Evolutionary conservation across 2,329 filamentous ascomycete species (phyloP).

Genomic region (Aspergillus pseudotamarii): DNA sequence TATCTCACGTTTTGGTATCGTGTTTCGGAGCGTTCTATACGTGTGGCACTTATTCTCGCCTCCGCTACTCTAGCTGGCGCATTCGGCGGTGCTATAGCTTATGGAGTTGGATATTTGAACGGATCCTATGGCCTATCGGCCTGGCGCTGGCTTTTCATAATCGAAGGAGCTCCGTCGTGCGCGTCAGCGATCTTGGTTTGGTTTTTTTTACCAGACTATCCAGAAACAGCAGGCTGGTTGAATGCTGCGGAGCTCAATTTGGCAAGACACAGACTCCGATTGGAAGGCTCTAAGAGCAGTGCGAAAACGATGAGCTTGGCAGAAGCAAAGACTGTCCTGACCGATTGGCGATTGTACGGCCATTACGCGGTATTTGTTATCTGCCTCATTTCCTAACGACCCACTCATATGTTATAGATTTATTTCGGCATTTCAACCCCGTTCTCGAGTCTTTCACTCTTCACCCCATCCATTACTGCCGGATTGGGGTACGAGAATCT

Average conservation of each 20-base stretch:
- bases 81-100: slow-evolving; percentile 1
- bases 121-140: not conserved
- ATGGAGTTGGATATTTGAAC: not conserved
- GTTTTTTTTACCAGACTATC: not conserved
- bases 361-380: not conserved
- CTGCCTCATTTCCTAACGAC: not conserved
- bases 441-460: not conserved
- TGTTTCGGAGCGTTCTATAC: not conserved
- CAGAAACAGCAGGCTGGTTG: not conserved
- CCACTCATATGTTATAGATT: not conserved
- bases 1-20: slow-evolving; percentile 11
- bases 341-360: not conserved
- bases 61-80: slow-evolving; percentile 2
- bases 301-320: not conserved
- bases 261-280: not conserved
- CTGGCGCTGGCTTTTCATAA: slow-evolving; percentile 4
- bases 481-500: slow-evolving; percentile 1
- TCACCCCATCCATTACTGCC: not conserved
- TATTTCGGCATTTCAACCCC: not conserved
- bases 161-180: not conserved
- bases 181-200: not conserved
- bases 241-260: not conserved
- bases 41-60: slow-evolving; percentile 7
- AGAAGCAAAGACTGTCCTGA: not conserved
- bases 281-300: not conserved